Percentiles rank a stretch among this genome's conserved stretches.
These are phyloP conservation scores for Euphorbia schlechtendalii DNA, from an alignment of 441 rosid species.

Conservation along the genomic window DNA sequence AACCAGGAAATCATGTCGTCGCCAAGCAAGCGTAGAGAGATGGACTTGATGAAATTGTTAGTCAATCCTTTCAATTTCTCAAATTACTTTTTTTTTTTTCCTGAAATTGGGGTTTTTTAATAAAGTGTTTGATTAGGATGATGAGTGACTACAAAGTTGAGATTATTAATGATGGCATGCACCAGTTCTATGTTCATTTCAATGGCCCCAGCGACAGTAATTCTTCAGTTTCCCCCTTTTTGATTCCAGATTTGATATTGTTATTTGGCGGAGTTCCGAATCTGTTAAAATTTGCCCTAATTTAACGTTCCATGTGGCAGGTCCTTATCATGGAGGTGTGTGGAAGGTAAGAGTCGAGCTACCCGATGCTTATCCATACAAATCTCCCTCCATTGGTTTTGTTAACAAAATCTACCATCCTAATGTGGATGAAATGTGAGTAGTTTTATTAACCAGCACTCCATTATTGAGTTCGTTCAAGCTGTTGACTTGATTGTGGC, in stretches of 20 bases:
- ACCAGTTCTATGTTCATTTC: conserved; percentile 60
- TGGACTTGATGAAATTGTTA: conserved; percentile 81
- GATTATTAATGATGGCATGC: conserved; percentile 55
- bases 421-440: conserved; percentile 82
- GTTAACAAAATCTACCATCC: conserved; percentile 73
- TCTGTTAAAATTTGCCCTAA: too few relatives aligned
- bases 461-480: too few relatives aligned
- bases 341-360: conserved; percentile 76
- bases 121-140: conserved; percentile 41
- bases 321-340: conserved; percentile 75
- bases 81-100: background rate
- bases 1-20: conserved; percentile 43
- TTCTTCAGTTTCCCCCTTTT: conserved; percentile 11
- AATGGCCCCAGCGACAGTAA: conserved; percentile 77
- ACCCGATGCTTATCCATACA: conserved; percentile 78
- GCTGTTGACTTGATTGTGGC: background rate
- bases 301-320: conserved; percentile 27
- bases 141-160: conserved; percentile 78
- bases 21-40: conserved; percentile 81
- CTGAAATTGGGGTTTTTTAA: background rate
- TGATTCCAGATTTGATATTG: background rate
- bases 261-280: background rate
- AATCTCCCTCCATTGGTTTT: conserved; percentile 69
- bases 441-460: conserved; percentile 12
- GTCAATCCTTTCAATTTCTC: conserved; percentile 9